Evolutionary conservation across 179 eudicot species (phyloP).

Genomic region (Beta corolliflora): DNA sequence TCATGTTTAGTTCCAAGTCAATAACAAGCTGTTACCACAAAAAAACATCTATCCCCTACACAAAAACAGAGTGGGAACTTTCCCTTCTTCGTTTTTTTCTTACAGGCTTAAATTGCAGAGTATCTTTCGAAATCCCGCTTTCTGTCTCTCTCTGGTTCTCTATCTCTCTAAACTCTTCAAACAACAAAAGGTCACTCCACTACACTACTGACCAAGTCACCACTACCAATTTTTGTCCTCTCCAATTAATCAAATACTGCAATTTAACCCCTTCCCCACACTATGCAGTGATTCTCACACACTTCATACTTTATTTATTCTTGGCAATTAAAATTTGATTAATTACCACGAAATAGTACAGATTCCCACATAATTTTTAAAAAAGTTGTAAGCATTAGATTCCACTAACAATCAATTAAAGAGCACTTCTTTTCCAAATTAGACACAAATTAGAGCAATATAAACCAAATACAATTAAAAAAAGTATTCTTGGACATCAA

Average conservation of each 20-base stretch:
- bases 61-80: too few species aligned
- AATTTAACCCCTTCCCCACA: conserved; percentile 9
- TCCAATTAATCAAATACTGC: not conserved
- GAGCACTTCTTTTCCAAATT: not conserved
- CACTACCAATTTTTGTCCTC: not conserved
- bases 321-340: too few species aligned
- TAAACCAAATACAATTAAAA: not conserved
- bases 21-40: not conserved
- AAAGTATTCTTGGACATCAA: too few species aligned
- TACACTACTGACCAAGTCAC: not conserved
- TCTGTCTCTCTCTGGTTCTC: not conserved
- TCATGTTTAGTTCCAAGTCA: not conserved
- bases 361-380: conserved; percentile 16
- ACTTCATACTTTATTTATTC: too few species aligned
- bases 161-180: not conserved
- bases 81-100: not conserved
- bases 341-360: too few species aligned
- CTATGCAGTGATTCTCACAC: conserved; percentile 12
- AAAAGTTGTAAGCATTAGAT: conserved; percentile 17
- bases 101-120: not conserved
- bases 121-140: not conserved
- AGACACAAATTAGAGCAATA: not conserved
- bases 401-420: conserved; percentile 22
- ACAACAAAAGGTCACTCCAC: conserved; percentile 8
- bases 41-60: not conserved